Base-by-base conservation (phyloP, 2,329 filamentous ascomycete species). In the Purpureocillium lavendulum region DNA sequence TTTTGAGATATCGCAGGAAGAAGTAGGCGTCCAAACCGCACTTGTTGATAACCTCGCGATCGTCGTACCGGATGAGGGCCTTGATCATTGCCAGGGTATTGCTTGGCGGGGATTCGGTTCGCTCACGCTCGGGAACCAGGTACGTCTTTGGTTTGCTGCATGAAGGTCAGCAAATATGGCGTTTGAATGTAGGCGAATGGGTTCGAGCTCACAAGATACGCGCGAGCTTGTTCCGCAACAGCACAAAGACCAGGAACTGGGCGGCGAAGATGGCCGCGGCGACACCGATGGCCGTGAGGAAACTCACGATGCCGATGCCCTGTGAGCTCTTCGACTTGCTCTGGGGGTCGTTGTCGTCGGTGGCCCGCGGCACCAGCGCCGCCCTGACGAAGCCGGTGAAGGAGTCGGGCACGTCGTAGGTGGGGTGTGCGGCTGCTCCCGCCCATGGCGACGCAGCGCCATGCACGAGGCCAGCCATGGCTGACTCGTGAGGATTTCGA, bases 21-120 rank as follows among this genome's bases (percentile, higher is more conserved):
- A 97, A 95, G 65, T 95, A 98, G 54, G 90, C 88, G 58, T 98
- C 92, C 9, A 98, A 75, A 14, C 92, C 92, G 50, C 90, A 96
- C 61, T 96, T 94, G 39, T 90, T 83, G 52, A 98, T 94, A 49
- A 98, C 79, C 50, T 94, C 87, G 11, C 86, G 72, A 45, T 86
- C 75, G 69, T 78, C 60, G 65, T 86, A 65, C 66, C 80, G 60
- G 65, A 85, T 70, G 71, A 94, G 47, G 67, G 67, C 57, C 61
- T 74, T 56, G 50, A 77, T 47, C 42, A 81, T 60, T 12, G 65
- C 66, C 57, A 73, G 67, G 30, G 71, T 65, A 35, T 60, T 72
- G 38, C 59, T 64, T 0, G 84, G 84, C 2, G 87, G 85, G 1
- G 84, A 68, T n/a, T 82, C 73, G 8, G 86, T 88, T 50, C 87